phyloP scores from a whole-genome alignment of 306 rosid genomes.

The Crotalaria pallida region DNA sequence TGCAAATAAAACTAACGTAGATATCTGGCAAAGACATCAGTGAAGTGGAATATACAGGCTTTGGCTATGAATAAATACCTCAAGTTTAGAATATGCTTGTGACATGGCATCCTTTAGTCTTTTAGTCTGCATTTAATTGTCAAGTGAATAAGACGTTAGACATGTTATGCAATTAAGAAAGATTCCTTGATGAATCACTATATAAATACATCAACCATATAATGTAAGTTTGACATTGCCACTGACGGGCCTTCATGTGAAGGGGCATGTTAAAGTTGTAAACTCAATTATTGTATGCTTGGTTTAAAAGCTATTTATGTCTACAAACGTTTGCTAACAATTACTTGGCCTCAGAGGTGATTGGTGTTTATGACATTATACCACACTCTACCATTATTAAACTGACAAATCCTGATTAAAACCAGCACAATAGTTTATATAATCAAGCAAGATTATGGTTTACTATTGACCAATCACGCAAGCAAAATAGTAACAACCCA shows the following conservation, averaged over 20 bases:
- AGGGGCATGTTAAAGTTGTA: neutral
- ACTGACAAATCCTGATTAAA: neutral
- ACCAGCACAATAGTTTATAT: neutral
- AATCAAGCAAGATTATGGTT: neutral
- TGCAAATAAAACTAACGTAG: neutral
- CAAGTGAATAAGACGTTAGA: constrained; percentile 24
- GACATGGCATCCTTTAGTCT: constrained; percentile 93
- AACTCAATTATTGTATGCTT: neutral
- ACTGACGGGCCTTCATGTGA: neutral
- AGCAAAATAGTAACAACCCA: neutral
- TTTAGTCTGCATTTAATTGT: constrained; percentile 51
- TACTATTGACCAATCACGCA: neutral
- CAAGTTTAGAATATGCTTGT: constrained; percentile 79
- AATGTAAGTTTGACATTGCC: neutral
- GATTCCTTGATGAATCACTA: neutral
- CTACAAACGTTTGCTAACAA: constrained; percentile 1
- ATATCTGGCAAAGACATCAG: neutral
- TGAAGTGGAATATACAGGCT: neutral
- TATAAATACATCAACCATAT: neutral
- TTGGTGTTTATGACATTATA: neutral
- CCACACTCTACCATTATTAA: neutral
- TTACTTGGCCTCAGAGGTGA: neutral
- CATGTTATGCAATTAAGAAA: constrained; percentile 15
- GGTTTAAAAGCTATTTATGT: neutral
- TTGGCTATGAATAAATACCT: constrained; percentile 46